These are phyloP conservation scores for Parathielavia appendiculata DNA, from an alignment of 495 filamentous ascomycete species.

Conservation along the genomic window DNA sequence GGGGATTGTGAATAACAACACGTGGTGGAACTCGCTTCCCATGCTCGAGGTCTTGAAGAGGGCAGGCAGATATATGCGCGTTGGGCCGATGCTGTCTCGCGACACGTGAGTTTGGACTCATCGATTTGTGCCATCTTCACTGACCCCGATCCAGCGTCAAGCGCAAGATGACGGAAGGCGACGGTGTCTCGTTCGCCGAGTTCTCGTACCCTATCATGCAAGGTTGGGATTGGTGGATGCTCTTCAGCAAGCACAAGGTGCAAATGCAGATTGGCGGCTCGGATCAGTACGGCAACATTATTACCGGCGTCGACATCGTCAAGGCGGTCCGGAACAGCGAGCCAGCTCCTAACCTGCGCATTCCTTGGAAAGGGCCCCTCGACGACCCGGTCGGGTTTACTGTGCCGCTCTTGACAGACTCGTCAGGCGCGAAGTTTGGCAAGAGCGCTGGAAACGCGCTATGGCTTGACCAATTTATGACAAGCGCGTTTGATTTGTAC, in stretches of 20 bases:
- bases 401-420: constrained; percentile 79
- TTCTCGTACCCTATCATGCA: constrained; percentile 92
- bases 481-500: constrained; percentile 79
- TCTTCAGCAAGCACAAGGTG: constrained; percentile 57
- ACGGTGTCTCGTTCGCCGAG: constrained; percentile 91
- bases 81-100: constrained; percentile 81
- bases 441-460: constrained; percentile 93
- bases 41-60: constrained; percentile 67
- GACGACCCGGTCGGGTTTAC: constrained; percentile 75
- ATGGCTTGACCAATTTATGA: constrained; percentile 82
- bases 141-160: constrained; percentile 59
- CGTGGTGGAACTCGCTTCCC: constrained; percentile 66
- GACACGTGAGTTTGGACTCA: constrained; percentile 65
- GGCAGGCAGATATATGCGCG: constrained; percentile 63
- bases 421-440: constrained; percentile 85
- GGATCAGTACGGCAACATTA: constrained; percentile 95
- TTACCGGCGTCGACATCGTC: constrained; percentile 80
- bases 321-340: constrained; percentile 60
- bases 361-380: constrained; percentile 30
- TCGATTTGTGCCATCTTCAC: background rate
- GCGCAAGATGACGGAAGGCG: constrained; percentile 67
- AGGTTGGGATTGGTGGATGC: constrained; percentile 92
- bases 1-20: constrained; percentile 68
- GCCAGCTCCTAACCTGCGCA: constrained; percentile 30
- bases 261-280: constrained; percentile 89